Evolutionary conservation across 306 rosid species (phyloP).

Genomic region (Elaeagnus macrophylla): DNA sequence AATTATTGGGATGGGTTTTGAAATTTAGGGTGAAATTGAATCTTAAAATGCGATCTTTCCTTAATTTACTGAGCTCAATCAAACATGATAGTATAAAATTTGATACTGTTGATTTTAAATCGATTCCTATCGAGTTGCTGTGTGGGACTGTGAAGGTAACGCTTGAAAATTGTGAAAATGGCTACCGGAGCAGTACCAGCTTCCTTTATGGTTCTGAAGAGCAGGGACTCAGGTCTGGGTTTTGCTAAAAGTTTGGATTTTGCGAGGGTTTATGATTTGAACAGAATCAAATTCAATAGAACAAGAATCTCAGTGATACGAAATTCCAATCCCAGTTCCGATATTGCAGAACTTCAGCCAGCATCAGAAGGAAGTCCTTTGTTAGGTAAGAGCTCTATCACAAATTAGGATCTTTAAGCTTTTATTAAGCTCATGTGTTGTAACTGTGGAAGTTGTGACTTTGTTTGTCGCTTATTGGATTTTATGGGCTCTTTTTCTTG

Average conservation of each 20-base stretch:
- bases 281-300: constrained; percentile 38
- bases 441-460: not conserved
- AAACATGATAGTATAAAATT: not conserved
- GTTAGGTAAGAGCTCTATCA: constrained; percentile 40
- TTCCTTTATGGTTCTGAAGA: constrained; percentile 45
- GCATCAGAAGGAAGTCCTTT: constrained; percentile 86
- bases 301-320: constrained; percentile 54
- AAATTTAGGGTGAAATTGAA: no score
- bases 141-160: constrained; percentile 30
- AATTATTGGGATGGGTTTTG: no score
- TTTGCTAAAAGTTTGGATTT: constrained; percentile 58
- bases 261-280: constrained; percentile 63
- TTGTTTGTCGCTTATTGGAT: not conserved
- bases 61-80: constrained; percentile 5
- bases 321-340: constrained; percentile 63
- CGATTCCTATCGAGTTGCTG: constrained; percentile 13
- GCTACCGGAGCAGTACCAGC: constrained; percentile 73
- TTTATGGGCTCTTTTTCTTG: not conserved
- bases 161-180: constrained; percentile 36
- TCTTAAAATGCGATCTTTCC: no score
- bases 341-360: constrained; percentile 70
- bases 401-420: not conserved
- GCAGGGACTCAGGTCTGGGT: constrained; percentile 59
- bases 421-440: not conserved
- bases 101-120: not conserved